Percentiles rank a stretch among this genome's conserved stretches.
phyloP scores from a whole-genome alignment of 257 asterid genomes.

The Solanum gandarillasii region DNA sequence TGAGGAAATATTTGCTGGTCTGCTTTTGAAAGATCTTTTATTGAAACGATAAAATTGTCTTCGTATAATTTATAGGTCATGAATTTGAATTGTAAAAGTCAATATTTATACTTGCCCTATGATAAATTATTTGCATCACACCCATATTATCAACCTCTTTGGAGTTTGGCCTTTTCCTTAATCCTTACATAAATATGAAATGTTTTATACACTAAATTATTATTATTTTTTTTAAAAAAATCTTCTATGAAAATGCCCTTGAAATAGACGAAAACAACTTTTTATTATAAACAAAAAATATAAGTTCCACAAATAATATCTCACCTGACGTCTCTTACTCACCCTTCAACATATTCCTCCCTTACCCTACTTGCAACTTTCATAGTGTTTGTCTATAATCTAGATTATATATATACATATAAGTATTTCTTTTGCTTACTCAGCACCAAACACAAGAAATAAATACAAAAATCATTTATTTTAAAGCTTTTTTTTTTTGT shows the following conservation, averaged over 20 bases:
- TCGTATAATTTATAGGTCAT: accelerated
- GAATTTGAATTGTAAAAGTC: accelerated
- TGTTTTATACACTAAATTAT: no score
- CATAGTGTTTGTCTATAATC: background rate
- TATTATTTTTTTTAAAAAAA: no score
- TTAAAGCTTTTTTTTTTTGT: no score
- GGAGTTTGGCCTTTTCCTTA: background rate
- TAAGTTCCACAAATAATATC: background rate
- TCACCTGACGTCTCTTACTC: background rate
- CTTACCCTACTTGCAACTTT: background rate
- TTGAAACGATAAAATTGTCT: background rate
- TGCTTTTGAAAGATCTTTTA: background rate
- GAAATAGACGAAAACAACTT: background rate
- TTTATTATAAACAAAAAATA: background rate
- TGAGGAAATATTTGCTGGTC: background rate
- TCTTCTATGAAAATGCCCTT: background rate
- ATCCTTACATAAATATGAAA: background rate
- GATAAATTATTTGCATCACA: background rate
- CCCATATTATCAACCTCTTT: background rate
- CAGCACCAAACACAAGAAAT: background rate
- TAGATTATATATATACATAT: no score
- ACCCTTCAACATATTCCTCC: background rate
- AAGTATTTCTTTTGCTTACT: no score
- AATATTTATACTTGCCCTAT: background rate
- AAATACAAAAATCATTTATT: no score